Evolutionary conservation across 2,329 filamentous ascomycete species (phyloP).

Genomic region (Aspergillus neotritici): DNA sequence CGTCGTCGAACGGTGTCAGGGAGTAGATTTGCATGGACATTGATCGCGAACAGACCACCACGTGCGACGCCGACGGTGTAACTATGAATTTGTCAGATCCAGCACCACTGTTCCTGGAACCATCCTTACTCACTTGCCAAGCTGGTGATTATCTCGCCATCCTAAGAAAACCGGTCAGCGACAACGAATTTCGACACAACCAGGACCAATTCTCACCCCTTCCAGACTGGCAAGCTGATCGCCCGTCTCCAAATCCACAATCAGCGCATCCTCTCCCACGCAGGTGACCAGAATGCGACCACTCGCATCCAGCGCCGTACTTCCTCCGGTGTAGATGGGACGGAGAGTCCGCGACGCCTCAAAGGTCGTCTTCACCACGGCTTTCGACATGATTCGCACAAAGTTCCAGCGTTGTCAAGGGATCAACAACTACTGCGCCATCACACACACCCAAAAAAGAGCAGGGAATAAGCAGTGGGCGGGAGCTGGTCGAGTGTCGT

Average conservation of each 20-base stretch:
- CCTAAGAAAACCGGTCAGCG: constrained; percentile 41
- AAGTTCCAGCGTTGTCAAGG: neutral
- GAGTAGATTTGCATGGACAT: constrained; percentile 89
- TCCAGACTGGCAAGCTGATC: constrained; percentile 79
- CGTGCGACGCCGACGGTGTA: constrained; percentile 79
- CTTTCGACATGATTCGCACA: constrained; percentile 43
- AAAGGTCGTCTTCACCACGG: constrained; percentile 75
- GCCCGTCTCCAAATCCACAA: constrained; percentile 79
- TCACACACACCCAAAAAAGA: constrained; percentile 14
- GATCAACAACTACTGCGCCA: constrained; percentile 14
- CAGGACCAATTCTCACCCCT: constrained; percentile 55
- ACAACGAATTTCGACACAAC: constrained; percentile 12
- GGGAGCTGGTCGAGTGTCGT: constrained; percentile 2
- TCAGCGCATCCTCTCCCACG: constrained; percentile 82
- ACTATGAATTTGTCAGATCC: constrained; percentile 47
- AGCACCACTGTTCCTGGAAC: neutral
- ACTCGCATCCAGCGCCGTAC: constrained; percentile 73
- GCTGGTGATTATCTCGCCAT: constrained; percentile 53
- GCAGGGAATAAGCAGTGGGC: constrained; percentile 8
- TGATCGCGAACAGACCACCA: constrained; percentile 90
- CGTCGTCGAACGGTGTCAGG: constrained; percentile 54
- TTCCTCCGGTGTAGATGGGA: constrained; percentile 90
- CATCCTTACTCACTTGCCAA: constrained; percentile 34
- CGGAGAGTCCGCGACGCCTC: constrained; percentile 76
- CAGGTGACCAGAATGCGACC: constrained; percentile 80